Percentiles rank a stretch among this genome's conserved stretches.
These are phyloP conservation scores for Sugiyamaella neomexicana DNA, from an alignment of 1,139 yeast species.

Conservation along the genomic window DNA sequence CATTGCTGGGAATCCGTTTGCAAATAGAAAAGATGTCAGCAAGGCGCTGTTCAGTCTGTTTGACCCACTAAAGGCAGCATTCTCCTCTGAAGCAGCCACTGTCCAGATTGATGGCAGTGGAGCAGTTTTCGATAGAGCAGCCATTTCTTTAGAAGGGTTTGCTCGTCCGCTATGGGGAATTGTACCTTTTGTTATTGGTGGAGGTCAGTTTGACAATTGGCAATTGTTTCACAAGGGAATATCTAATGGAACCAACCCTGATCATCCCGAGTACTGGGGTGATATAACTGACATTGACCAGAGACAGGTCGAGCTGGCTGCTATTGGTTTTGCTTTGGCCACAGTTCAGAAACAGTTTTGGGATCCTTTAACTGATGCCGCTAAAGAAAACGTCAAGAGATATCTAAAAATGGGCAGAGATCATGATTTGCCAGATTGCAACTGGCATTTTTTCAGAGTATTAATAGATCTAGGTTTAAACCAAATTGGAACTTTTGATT, in stretches of 20 bases:
- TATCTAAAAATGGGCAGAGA: constrained; percentile 30
- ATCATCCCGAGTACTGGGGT: constrained; percentile 39
- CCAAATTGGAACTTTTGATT: constrained; percentile 30
- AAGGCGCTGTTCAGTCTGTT: constrained; percentile 20
- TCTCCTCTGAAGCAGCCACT: constrained; percentile 22
- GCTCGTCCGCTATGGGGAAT: constrained; percentile 37
- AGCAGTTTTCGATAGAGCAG: constrained; percentile 29
- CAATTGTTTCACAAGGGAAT: constrained; percentile 31
- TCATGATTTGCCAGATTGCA: constrained; percentile 29
- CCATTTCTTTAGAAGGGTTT: constrained; percentile 36
- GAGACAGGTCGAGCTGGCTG: constrained; percentile 39
- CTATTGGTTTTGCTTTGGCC: constrained; percentile 36
- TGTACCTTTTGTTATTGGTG: constrained; percentile 34
- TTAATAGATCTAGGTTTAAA: constrained; percentile 36
- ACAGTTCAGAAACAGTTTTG: constrained; percentile 34
- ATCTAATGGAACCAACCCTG: constrained; percentile 37
- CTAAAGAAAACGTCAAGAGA: constrained; percentile 28
- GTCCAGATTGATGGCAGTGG: constrained; percentile 26
- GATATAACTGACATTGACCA: constrained; percentile 30
- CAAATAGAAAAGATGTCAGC: constrained; percentile 19
- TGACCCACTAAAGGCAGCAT: constrained; percentile 21
- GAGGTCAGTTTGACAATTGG: constrained; percentile 34
- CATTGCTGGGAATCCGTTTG: constrained; percentile 18
- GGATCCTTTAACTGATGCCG: constrained; percentile 35
- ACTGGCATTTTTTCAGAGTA: constrained; percentile 40